These are phyloP conservation scores for Leishmania gerbilli DNA, from an alignment of 208 protist species.

Conservation along the genomic window DNA sequence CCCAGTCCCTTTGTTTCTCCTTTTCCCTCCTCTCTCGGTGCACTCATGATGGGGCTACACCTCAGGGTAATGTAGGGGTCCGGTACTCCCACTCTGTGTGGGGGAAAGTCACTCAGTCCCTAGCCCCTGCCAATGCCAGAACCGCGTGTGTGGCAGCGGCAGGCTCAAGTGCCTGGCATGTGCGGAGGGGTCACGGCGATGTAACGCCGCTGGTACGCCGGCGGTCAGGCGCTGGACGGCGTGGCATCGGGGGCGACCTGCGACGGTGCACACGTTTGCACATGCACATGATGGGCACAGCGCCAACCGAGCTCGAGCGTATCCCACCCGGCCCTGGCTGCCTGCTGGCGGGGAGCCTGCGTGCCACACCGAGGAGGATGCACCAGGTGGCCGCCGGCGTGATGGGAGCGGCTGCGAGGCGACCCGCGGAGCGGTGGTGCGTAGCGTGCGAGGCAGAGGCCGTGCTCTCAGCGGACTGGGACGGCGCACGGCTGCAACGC, in stretches of 20 bases:
- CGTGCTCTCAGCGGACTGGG: not conserved
- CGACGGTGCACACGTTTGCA: not conserved
- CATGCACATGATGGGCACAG: not conserved
- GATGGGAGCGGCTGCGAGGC: not conserved
- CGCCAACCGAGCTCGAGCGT: not conserved
- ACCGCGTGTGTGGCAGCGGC: not conserved
- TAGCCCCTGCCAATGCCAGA: not conserved
- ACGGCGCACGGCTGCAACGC: not conserved
- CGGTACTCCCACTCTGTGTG: not conserved
- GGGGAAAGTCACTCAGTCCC: not conserved
- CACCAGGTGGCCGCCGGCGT: not conserved
- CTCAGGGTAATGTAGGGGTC: not conserved
- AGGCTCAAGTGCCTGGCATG: not conserved
- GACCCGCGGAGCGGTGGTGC: not conserved
- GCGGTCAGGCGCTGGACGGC: not conserved
- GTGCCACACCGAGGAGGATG: not conserved
- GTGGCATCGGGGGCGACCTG: not conserved
- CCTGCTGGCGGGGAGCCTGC: not conserved
- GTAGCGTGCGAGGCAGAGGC: not conserved
- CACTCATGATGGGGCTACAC: not conserved
- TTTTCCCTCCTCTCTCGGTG: not conserved
- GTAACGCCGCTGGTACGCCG: too few relatives aligned
- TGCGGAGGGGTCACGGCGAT: not conserved
- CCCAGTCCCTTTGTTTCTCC: too few relatives aligned
- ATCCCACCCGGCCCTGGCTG: not conserved